Evolutionary conservation across 2,329 filamentous ascomycete genomes (phyloP), one percentile per base, ranked within the genome.

Genomic region (Talaromyces funiculosus): DNA sequence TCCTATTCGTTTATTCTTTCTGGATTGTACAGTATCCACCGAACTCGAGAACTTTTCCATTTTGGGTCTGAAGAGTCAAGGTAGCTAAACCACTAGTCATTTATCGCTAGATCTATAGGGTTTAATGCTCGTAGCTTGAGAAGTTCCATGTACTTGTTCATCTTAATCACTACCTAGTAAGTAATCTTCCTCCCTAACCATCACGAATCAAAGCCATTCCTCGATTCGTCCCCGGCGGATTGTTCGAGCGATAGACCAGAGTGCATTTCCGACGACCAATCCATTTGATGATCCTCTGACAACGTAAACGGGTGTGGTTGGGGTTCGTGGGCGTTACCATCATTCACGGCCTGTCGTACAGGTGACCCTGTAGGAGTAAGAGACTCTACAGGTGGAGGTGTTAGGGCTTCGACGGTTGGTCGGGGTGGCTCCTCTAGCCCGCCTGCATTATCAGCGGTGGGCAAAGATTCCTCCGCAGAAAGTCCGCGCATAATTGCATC

Each of bases 401-500:
- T 97, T 60, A 97, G 81, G 5, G 87, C 89, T 73, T 97, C 93
- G 61, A 96, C 82, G 66, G 92, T 86, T 1, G 93, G 92, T 35
- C 90, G 86, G 57, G 62, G n/a, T 14, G 67, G 51, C 73, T 75
- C 37, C 43, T 68, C 65, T n/a, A 22, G 10, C 9, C 42, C 40
- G 14, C 22, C 61, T 42, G 69, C 70, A n/a, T 75, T 63, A 66
- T 80, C 31, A 16, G 33, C 70, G 53, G 79, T 74, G 8, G 79
- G 77, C 2, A 80, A 78, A 3, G 80, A 76, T 9, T 84, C 79
- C 8, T 86, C 82, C 1, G 84, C 83, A 14, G 86, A 85, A 22
- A 96, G 82, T 8, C 90, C 90, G 56, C 89, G 86, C 83, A 99
- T 91, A 66, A 99, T 97, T 53, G 86, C 88, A 65, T 93, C 86